Evolutionary conservation across 2,329 filamentous ascomycete species (phyloP).

Genomic region (Fusarium keratoplasticum): DNA sequence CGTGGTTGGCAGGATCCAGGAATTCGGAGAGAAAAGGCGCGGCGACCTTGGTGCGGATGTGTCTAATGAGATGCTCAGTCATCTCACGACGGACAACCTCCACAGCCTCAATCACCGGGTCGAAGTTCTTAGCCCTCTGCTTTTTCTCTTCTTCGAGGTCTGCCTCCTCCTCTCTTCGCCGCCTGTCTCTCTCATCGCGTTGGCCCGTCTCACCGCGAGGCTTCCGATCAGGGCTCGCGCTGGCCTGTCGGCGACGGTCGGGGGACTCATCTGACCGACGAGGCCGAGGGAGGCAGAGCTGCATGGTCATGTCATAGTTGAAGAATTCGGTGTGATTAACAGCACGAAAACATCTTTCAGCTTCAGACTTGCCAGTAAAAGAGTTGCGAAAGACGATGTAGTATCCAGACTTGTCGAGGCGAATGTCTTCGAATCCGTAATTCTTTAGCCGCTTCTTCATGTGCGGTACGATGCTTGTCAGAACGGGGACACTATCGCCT

Average conservation of each 20-base stretch:
- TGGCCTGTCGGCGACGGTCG: constrained; percentile 47
- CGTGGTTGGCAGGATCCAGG: constrained; percentile 84
- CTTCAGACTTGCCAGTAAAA: constrained; percentile 80
- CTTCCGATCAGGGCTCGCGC: constrained; percentile 50
- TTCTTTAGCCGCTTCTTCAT: constrained; percentile 89
- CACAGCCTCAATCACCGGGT: constrained; percentile 88
- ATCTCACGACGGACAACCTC: constrained; percentile 84
- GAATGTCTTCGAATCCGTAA: constrained; percentile 83
- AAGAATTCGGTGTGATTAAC: constrained; percentile 89
- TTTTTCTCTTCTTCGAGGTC: constrained; percentile 92
- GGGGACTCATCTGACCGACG: constrained; percentile 40
- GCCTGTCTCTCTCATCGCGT: constrained; percentile 72
- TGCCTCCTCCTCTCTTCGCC: constrained; percentile 78
- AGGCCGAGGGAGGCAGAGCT: constrained; percentile 65
- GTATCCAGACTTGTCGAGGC: constrained; percentile 87
- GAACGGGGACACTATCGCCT: constrained; percentile 86
- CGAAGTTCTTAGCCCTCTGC: constrained; percentile 86
- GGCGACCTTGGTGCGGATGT: constrained; percentile 89
- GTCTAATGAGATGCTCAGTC: constrained; percentile 85
- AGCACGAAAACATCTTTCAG: constrained; percentile 80
- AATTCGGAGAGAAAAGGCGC: constrained; percentile 83
- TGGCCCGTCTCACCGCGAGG: constrained; percentile 36
- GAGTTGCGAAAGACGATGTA: constrained; percentile 91
- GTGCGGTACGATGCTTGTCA: constrained; percentile 87
- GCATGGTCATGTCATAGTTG: constrained; percentile 92